Evolutionary conservation across 495 filamentous ascomycete species (phyloP).

Genomic region (Trichoderma orchidacearum): DNA sequence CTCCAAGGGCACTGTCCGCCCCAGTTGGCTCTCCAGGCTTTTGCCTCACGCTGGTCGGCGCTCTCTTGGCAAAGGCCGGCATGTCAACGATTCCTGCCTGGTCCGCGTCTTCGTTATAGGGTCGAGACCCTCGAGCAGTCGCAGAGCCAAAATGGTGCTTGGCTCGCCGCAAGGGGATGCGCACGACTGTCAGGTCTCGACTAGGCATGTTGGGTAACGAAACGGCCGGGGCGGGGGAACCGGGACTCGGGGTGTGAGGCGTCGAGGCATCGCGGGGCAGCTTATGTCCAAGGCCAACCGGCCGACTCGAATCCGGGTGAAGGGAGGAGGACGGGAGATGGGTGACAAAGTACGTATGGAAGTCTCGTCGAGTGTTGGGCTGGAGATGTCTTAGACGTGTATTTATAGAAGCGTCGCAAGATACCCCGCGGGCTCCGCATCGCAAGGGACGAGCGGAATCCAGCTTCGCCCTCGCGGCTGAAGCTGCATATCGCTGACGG

Average conservation of each 20-base stretch:
- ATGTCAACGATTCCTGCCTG: slow-evolving; percentile 90
- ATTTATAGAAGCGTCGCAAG: not conserved
- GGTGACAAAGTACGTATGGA: slow-evolving; percentile 95
- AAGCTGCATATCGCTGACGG: not conserved
- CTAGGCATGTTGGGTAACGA: slow-evolving; percentile 41
- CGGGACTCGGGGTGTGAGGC: slow-evolving; percentile 54
- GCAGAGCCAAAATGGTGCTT: slow-evolving; percentile 90
- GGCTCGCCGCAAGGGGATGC: slow-evolving; percentile 85
- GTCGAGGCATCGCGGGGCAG: slow-evolving; percentile 70
- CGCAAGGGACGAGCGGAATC: not conserved
- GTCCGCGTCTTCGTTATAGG: slow-evolving; percentile 85
- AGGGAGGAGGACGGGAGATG: slow-evolving; percentile 87
- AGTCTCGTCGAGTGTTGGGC: slow-evolving; percentile 32
- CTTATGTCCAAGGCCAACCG: slow-evolving; percentile 57
- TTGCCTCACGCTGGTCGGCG: slow-evolving; percentile 49
- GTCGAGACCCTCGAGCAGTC: slow-evolving; percentile 64
- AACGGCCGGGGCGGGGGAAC: slow-evolving; percentile 37
- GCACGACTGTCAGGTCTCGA: slow-evolving; percentile 87
- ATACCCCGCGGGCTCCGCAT: slow-evolving; percentile 1
- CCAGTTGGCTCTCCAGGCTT: slow-evolving; percentile 39
- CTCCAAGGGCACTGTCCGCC: slow-evolving; percentile 64
- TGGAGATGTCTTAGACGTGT: not conserved
- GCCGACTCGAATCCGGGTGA: slow-evolving; percentile 64
- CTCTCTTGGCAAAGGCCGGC: slow-evolving; percentile 78
- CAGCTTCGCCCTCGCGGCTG: not conserved